A percentile compares a stretch with the other conserved stretches of the same genome.
phyloP scores from a whole-genome alignment of 176 grass and related monocot species.

The Carex littledalei region DNA sequence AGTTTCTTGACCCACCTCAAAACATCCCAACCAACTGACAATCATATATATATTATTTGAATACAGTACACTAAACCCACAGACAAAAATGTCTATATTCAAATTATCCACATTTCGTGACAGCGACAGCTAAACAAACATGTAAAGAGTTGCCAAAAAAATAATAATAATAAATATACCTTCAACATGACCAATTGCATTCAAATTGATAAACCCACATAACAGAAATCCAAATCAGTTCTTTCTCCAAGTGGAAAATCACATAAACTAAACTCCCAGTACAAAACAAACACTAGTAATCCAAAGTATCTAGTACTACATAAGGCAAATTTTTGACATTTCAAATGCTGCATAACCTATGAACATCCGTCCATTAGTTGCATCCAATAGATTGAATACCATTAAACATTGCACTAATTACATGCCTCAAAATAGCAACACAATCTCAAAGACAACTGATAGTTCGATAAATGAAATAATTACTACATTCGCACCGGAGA shows the following conservation, averaged over 20 bases:
- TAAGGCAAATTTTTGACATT: constrained; percentile 7
- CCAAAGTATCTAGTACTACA: neutral
- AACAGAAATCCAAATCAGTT: neutral
- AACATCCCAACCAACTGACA: neutral
- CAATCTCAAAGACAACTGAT: neutral
- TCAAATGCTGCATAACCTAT: constrained; percentile 3
- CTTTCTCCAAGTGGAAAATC: neutral
- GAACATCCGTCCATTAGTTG: constrained; percentile 2
- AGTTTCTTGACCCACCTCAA: neutral
- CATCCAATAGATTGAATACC: neutral
- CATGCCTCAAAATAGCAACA: neutral
- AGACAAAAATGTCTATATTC: neutral
- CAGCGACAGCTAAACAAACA: neutral
- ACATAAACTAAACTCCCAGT: neutral
- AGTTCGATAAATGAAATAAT: neutral
- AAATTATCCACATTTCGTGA: neutral
- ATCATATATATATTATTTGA: neutral
- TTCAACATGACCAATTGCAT: neutral
- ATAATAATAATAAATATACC: neutral
- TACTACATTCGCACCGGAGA: neutral
- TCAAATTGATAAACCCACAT: neutral
- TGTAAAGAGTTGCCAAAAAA: neutral
- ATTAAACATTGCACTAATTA: neutral
- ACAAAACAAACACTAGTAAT: constrained; percentile 1
- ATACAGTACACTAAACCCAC: neutral